Conservation (phyloP, 2,329 filamentous ascomycete species). For the Trichophyton schoenleinii region DNA sequence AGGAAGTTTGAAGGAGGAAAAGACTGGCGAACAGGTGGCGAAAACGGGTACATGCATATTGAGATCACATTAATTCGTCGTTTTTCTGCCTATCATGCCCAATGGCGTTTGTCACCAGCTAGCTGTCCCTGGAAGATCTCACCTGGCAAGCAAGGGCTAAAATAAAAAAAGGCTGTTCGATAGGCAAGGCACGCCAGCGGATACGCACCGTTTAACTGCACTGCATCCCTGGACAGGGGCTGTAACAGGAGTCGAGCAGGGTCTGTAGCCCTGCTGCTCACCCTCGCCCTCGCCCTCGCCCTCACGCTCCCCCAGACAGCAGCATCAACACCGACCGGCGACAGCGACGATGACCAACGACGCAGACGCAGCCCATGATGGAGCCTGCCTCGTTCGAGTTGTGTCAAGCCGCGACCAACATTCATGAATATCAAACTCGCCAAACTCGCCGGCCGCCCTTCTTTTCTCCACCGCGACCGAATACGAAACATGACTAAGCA, state of each 20-base stretch:
- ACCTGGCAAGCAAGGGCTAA: no score
- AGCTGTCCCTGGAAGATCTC: no score
- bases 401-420: neutral
- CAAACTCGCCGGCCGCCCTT: neutral
- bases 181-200: no score
- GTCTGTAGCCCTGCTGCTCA: neutral
- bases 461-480: neutral
- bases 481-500: neutral
- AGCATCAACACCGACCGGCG: neutral
- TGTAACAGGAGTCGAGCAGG: neutral
- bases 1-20: no score
- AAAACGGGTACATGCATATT: no score
- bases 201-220: no score
- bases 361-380: neutral
- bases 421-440: neutral
- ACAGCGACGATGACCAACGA: no score
- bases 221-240: neutral
- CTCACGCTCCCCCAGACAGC: neutral
- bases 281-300: neutral
- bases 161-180: no score
- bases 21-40: no score
- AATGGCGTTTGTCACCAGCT: no score
- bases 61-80: no score
- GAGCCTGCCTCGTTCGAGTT: neutral
- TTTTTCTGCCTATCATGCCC: no score